Conservation (phyloP, 2,329 filamentous ascomycete species). For the Aspergillus sp. region DNA sequence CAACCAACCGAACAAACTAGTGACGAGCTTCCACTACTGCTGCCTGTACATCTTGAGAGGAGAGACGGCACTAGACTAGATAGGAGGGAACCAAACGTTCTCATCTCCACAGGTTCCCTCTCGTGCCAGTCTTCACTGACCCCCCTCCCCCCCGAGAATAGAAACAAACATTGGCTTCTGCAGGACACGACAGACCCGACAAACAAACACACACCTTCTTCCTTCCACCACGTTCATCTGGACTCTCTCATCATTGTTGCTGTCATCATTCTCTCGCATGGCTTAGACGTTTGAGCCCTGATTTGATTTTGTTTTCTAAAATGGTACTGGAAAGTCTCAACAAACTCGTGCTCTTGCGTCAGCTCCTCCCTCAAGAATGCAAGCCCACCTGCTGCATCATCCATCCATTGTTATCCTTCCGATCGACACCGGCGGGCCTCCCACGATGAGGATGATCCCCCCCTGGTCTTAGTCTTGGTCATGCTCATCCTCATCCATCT, state of each 20-base stretch:
- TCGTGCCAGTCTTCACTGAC: neutral
- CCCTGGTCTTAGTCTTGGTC: too few species aligned
- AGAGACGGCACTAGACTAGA: neutral
- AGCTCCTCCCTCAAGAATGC: constrained; percentile 2
- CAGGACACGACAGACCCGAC: neutral
- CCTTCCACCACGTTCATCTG: neutral
- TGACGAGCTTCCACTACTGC: neutral
- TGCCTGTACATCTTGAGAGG: neutral
- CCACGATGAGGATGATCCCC: constrained; percentile 3
- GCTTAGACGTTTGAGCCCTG: neutral
- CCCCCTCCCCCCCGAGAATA: neutral
- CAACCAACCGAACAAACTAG: neutral
- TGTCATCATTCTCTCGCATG: neutral
- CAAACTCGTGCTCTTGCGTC: constrained; percentile 1
- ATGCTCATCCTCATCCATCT: neutral
- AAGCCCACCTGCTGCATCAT: neutral
- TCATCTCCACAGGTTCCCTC: neutral
- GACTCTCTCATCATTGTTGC: neutral
- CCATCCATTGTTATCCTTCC: neutral
- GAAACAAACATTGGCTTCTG: neutral
- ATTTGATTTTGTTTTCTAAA: neutral
- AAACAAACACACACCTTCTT: neutral
- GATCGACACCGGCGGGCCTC: constrained; percentile 5
- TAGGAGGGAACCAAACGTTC: neutral
- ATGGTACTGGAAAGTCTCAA: too few species aligned